phyloP scores from a whole-genome alignment of 306 rosid species.

The Cajanus cajan region DNA sequence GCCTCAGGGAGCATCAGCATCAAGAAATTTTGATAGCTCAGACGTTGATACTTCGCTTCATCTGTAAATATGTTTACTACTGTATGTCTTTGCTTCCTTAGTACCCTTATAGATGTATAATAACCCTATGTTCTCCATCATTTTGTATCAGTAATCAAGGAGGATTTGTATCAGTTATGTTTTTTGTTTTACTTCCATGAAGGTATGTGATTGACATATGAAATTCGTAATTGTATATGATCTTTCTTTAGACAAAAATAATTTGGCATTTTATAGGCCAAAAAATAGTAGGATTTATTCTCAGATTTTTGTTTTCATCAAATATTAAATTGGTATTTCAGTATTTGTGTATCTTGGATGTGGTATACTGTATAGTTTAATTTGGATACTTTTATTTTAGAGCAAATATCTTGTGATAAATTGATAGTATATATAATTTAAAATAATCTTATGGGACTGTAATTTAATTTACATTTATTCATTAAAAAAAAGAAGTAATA shows the following conservation, averaged over 20 bases:
- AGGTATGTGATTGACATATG: constrained; percentile 7
- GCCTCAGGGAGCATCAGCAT: constrained; percentile 39
- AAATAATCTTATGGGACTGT: neutral
- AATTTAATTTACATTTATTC: neutral
- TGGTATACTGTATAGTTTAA: neutral
- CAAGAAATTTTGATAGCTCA: constrained; percentile 56
- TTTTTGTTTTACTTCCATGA: neutral
- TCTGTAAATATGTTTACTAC: constrained; percentile 49
- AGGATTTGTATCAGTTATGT: constrained; percentile 14
- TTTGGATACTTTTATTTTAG: no score
- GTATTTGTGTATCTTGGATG: neutral
- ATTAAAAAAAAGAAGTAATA: no score
- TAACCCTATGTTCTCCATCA: constrained; percentile 15
- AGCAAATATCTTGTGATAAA: no score
- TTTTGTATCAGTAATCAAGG: constrained; percentile 27
- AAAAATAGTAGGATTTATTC: neutral
- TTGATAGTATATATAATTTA: neutral
- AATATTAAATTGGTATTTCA: neutral
- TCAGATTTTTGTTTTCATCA: neutral
- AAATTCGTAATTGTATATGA: neutral
- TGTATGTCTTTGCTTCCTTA: constrained; percentile 7
- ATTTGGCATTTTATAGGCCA: neutral
- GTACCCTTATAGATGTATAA: neutral
- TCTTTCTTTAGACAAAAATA: neutral
- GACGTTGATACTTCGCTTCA: constrained; percentile 95